phyloP scores from a whole-genome alignment of 371 early-diverging fungal genomes.

The Mortierella polycephala region DNA sequence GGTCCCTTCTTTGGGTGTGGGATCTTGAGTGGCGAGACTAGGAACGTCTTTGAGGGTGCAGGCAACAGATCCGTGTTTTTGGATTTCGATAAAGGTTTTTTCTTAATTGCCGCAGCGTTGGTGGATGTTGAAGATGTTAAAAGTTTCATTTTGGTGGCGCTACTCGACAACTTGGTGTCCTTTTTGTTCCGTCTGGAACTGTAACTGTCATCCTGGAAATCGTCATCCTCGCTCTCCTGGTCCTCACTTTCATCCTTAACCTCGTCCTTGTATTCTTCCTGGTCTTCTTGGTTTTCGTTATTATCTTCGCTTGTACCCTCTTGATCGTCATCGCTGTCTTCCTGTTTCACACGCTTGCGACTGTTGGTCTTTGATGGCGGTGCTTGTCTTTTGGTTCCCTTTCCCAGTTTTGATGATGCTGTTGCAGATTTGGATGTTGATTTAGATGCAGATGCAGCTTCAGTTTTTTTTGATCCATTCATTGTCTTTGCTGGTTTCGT shows the following conservation, averaged over 20 bases:
- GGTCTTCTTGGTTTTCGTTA: neutral
- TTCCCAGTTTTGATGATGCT: too few relatives aligned
- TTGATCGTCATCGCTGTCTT: neutral
- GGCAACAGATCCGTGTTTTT: conserved; percentile 15
- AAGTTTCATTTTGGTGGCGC: neutral
- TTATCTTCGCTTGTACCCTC: conserved; percentile 3
- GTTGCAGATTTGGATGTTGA: too few relatives aligned
- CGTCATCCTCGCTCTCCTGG: conserved; percentile 4
- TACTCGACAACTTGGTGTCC: conserved; percentile 7
- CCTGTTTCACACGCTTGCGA: too few relatives aligned
- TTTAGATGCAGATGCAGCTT: too few relatives aligned
- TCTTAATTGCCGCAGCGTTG: neutral
- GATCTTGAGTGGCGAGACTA: conserved; percentile 27
- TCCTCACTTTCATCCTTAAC: too few relatives aligned
- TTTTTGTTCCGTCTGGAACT: conserved; percentile 9
- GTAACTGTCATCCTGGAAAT: conserved; percentile 11
- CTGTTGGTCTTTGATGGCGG: too few relatives aligned
- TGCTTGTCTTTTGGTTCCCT: too few relatives aligned
- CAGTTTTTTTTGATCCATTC: too few relatives aligned
- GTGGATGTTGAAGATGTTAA: neutral
- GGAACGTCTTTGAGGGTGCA: conserved; percentile 23
- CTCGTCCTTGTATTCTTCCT: neutral
- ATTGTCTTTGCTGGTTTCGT: too few relatives aligned
- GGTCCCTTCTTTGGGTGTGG: conserved; percentile 62
- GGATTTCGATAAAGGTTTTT: conserved; percentile 1